Evolutionary conservation across 768 basidiomycete species (phyloP).

Genomic region (Udeniomyces megalosporus): DNA sequence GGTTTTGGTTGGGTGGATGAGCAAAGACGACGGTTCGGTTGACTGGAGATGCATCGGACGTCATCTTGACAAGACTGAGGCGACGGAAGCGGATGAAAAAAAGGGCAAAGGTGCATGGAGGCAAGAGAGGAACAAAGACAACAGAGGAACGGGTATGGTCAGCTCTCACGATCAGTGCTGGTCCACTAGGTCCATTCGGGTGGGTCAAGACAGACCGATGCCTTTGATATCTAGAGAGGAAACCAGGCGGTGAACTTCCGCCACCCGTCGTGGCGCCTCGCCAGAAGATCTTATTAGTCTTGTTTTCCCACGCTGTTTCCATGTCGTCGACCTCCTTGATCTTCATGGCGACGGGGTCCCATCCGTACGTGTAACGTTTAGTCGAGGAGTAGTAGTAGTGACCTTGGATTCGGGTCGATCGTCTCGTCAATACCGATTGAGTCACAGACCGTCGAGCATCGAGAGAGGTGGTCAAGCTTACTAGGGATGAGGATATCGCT

Average conservation of each 20-base stretch:
- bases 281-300: conserved; percentile 79
- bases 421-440: too few relatives aligned
- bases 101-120: neutral
- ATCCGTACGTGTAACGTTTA: conserved; percentile 71
- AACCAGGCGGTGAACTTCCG: conserved; percentile 71
- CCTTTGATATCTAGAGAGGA: conserved; percentile 64
- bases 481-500: conserved; percentile 85
- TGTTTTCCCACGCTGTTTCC: conserved; percentile 77
- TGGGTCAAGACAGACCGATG: conserved; percentile 53
- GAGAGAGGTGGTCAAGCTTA: too few relatives aligned
- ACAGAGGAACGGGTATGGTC: conserved; percentile 1
- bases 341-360: conserved; percentile 60
- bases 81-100: neutral
- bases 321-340: conserved; percentile 63
- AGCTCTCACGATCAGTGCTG: too few relatives aligned
- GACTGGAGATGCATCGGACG: conserved; percentile 40
- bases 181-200: too few relatives aligned
- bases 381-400: conserved; percentile 89
- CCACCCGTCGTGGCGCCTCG: conserved; percentile 92
- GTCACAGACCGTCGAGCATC: too few relatives aligned
- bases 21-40: conserved; percentile 55
- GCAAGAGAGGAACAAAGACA: conserved; percentile 5
- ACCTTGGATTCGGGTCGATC: too few relatives aligned
- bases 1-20: conserved; percentile 42
- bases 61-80: conserved; percentile 55